Evolutionary conservation across 371 early-diverging fungal genomes (phyloP), one percentile per base, ranked within the genome.

Genomic region (Mortierella sp.): DNA sequence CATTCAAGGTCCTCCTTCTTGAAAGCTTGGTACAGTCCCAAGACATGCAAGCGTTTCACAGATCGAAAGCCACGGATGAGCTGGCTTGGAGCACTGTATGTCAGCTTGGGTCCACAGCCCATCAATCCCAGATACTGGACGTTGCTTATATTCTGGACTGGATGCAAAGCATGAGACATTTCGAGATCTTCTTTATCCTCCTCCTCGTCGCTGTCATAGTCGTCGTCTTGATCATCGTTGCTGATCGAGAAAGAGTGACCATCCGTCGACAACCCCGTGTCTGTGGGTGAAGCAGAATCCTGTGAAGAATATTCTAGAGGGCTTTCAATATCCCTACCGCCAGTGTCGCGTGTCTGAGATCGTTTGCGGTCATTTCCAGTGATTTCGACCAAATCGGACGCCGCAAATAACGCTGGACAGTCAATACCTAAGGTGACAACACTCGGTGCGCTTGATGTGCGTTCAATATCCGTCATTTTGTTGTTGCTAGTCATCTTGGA

Each of bases 41-140:
- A 21, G 0, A 76, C 41, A 26, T 76, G 64, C 32, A 76, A 30
- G 23, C 75, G 48, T 52, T 67, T 73, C 28, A 73, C 60, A 0
- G 75, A 63, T 9, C 50, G 68, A 56, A 73, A 73, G 8, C 64
- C 75, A 11, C 23, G 52, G 47, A 73, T 50, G 47, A 73, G 32
- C 11, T 26, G 53, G 39, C 50, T 60, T 27, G 51, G 52, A 0
- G 56, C 60, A 2, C 49, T 8, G 3, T 31, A 30, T 8, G 62
- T 61, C 48, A 76, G 27, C 23, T 70, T 69, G 17, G 70, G 60
- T 2, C 70, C 70, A 37, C 47, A 51, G 4, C 78, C 78, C 78
- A 70, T 76, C 23, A 76, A 26, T 0, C 78, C 78, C 5, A 76
- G 59, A n/a, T 76, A 70, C 32, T 70, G 70, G 4, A 76, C 55